Evolutionary conservation across 2,329 filamentous ascomycete species (phyloP), one percentile per base, ranked within the genome.

Genomic region (Trichothecium sympodiale): DNA sequence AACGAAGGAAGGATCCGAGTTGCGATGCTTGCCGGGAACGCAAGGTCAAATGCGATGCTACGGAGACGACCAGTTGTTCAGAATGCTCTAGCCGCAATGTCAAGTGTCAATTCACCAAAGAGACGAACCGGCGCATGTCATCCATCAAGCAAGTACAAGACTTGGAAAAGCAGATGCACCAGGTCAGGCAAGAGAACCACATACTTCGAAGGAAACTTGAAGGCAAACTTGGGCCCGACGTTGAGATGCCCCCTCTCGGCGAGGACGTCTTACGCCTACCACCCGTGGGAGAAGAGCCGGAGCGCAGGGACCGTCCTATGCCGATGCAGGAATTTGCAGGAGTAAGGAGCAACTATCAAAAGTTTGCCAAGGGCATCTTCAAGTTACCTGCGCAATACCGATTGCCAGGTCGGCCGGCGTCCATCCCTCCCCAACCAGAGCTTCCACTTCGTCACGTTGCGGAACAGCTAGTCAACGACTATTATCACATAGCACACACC

Each of bases 121-220:
- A 98, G 60, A 98, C 91, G 10, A 98, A 98, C 56, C 75, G 91
- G 40, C 78, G 91, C 42, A 98, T 98, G 91, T 96, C 91, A 14
- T 96, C 89, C 2, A 96, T 96, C 62, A 98, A 96, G 74, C 91
- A 95, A 65, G 84, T 96, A 10, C 91, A 96, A 60, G 91, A 98
- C 55, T 69, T 98, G 17, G 89, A 96, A 61, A 91, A 86, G 58
- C 88, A 95, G 59, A 75, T 95, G 50, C 74, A 82, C 32, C 73
- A 80, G 35, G 71, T 91, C 29, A 83, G 80, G 53, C 77, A 85
- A 39, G 83, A 94, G 55, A 88, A 94, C 50, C 71, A 67, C 38
- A 80, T 78, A 41, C 63, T 94, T 28, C 76, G 77, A 35, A 77
- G 80, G 20, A 74, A 79, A 49, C 60, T 85, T 30, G 60, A 64